Percentiles rank a stretch among this genome's conserved stretches.
These are phyloP conservation scores for Inonotus obliquus DNA, from an alignment of 1,284 basidiomycete species.

Conservation along the genomic window DNA sequence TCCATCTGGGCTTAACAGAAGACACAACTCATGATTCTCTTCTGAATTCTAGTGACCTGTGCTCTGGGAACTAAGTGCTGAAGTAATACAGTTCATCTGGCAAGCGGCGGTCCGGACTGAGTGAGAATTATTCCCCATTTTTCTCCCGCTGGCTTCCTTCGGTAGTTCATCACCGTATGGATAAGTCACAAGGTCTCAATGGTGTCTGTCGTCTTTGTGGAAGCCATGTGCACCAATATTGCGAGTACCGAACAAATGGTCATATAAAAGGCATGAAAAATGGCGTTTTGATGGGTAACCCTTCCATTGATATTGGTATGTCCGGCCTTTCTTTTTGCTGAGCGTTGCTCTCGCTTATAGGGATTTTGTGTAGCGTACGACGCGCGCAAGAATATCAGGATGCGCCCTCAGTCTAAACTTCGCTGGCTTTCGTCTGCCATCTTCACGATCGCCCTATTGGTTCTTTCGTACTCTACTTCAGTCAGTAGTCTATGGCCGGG, in stretches of 20 bases:
- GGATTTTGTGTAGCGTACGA: neutral
- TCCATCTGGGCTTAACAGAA: too few relatives aligned
- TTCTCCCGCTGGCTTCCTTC: neutral
- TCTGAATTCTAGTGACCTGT: neutral
- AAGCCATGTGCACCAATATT: neutral
- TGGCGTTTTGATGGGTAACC: too few relatives aligned
- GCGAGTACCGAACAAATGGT: neutral
- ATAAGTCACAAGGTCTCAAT: neutral
- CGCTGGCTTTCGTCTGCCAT: constrained; percentile 8
- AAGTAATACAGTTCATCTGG: neutral
- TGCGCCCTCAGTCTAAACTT: neutral
- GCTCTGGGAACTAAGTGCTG: neutral
- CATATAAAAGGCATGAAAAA: neutral
- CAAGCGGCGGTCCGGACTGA: neutral
- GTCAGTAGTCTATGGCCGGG: neutral
- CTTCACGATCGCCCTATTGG: constrained; percentile 7
- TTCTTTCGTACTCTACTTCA: constrained; percentile 5
- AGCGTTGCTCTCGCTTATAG: neutral
- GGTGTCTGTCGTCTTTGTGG: neutral
- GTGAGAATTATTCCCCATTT: neutral
- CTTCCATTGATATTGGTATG: neutral
- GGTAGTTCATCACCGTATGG: neutral
- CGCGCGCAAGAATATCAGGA: neutral
- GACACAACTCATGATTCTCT: neutral
- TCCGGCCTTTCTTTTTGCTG: neutral